Base-by-base conservation (phyloP, 768 basidiomycete genomes). In the Trametes villosa region DNA sequence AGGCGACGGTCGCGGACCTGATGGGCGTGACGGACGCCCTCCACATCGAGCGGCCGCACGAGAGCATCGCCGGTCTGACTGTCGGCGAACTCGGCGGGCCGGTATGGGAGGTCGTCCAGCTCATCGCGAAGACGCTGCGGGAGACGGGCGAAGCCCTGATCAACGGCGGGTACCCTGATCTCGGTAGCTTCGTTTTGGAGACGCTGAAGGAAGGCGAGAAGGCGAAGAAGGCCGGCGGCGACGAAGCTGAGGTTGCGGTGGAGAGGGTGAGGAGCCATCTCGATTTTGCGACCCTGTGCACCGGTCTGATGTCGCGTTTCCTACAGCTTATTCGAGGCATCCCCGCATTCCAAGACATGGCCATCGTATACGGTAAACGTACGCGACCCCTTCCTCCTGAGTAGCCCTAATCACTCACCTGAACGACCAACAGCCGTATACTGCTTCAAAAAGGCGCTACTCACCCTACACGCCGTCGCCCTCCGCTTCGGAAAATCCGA, bases 391-490 rank as follows among this genome's bases (percentile, higher is more conserved):
- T 2, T 9, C 8, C 13, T 9, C 34, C 62, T 57, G 6, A 45
- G 45, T 49, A 31, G 33, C 42, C n/a, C n/a, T 30, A 34, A 49
- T 30, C 9, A 1, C n/a, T 17, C 6, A 6, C 18, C 40, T 54
- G 9, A 36, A 7, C 29, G 24, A 9, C 41, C 15, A 27, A 27
- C 65, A 93, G 91, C 84, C n/a, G 79, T 94, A 24, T 95, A 92
- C 74, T 85, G 91, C 69, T 92, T 94, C 81, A 94, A 94, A 74
- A 96, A 95, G 70, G 92, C 90, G 2, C 77, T 96, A 31, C 92
- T 93, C 73, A 81, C 95, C 52, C 77, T 94, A 52, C 85, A 91
- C 63, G 86, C 85, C 26, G 74, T 95, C 51, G 75, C 73, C 26
- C 71, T 87, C 44, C 86, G 91, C 45, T 94, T 94, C 76, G 82